Conservation (phyloP, 805 yeast genomes). For the Teunomyces aglyptinius region DNA sequence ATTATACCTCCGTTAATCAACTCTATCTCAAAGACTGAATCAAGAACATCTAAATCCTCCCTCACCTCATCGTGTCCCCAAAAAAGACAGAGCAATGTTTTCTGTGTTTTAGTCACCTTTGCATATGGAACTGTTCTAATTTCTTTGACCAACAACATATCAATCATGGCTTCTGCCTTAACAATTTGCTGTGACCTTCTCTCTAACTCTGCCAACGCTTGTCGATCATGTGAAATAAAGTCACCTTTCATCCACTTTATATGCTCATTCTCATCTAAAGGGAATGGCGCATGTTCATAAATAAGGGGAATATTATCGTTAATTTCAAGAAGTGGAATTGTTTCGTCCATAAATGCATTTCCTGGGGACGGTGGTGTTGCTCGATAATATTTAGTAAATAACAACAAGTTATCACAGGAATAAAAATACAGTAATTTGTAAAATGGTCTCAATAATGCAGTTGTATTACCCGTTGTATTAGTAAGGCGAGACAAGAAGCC, state of each 20-base stretch:
- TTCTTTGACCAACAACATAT: conserved; percentile 49
- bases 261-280: conserved; percentile 48
- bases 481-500: conserved; percentile 70
- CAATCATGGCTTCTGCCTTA: conserved; percentile 60
- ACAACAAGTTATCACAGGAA: conserved; percentile 59
- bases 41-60: conserved; percentile 31
- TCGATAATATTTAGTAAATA: conserved; percentile 51
- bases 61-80: conserved; percentile 27
- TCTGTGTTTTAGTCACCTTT: conserved; percentile 22
- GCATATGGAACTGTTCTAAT: conserved; percentile 33
- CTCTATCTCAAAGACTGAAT: conserved; percentile 53
- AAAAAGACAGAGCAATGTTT: conserved; percentile 22
- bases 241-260: conserved; percentile 59
- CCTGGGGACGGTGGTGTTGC: conserved; percentile 64
- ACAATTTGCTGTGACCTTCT: conserved; percentile 56
- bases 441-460: conserved; percentile 39
- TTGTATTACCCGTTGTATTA: conserved; percentile 45
- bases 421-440: conserved; percentile 61
- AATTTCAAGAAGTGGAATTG: conserved; percentile 6
- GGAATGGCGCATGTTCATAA: conserved; percentile 55
- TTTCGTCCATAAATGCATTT: conserved; percentile 11
- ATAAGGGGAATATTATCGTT: conserved; percentile 26
- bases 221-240: conserved; percentile 49
- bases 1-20: conserved; percentile 46
- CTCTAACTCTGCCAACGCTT: conserved; percentile 64